Conservation (phyloP, 140 eudicot genomes). For the Anethum foeniculum region DNA sequence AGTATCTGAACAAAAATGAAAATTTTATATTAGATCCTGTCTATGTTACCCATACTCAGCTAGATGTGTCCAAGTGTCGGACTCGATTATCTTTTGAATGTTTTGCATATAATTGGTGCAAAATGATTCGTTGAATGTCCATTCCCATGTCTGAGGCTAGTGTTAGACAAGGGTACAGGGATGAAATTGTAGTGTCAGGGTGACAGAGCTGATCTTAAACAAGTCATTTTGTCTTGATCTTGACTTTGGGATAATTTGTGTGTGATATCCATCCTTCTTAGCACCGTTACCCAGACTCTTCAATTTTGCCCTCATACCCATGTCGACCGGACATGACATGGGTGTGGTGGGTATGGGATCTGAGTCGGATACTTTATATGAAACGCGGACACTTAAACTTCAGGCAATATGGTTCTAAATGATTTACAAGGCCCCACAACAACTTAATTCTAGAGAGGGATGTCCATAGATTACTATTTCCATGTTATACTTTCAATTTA, state of each 20-base stretch:
- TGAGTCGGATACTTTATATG: too few species aligned
- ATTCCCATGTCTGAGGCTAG: neutral
- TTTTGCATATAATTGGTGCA: neutral
- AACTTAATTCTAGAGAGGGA: too few species aligned
- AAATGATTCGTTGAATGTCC: neutral
- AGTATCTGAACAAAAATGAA: neutral
- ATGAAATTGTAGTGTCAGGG: neutral
- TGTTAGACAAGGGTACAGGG: neutral
- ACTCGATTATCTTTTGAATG: neutral
- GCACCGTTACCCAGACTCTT: too few species aligned
- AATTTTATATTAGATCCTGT: neutral
- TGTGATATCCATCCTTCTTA: neutral
- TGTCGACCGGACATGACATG: too few species aligned
- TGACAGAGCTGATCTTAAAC: neutral
- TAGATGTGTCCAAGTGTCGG: neutral
- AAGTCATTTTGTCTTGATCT: neutral
- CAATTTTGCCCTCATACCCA: too few species aligned
- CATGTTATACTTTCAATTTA: too few species aligned
- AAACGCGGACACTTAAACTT: too few species aligned
- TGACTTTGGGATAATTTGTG: neutral
- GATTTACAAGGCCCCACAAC: too few species aligned
- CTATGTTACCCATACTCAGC: neutral
- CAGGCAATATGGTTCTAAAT: too few species aligned
- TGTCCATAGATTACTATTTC: too few species aligned
- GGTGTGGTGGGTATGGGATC: too few species aligned